Evolutionary conservation across 2,329 filamentous ascomycete species (phyloP).

Genomic region (Herpotrichia juniperi): DNA sequence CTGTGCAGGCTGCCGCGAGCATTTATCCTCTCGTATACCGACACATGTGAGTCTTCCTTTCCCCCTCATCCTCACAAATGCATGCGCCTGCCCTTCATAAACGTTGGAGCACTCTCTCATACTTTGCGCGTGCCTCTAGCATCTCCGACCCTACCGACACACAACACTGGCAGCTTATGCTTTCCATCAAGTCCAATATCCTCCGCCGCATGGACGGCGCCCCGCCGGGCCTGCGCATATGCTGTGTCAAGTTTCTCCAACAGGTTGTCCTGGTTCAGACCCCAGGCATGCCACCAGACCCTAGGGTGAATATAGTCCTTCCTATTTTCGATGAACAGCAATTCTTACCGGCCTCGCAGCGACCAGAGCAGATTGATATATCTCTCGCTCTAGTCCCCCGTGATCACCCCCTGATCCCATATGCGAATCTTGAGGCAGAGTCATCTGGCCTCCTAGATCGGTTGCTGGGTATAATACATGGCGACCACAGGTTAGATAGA

Average conservation of each 20-base stretch:
- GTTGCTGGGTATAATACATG: conserved; percentile 83
- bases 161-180: conserved; percentile 85
- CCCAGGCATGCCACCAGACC: conserved; percentile 78
- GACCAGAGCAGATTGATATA: conserved; percentile 78
- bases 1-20: conserved; percentile 87
- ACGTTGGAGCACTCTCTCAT: conserved; percentile 38
- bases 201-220: conserved; percentile 86
- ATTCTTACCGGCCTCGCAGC: conserved; percentile 55
- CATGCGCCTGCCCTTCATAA: conserved; percentile 13
- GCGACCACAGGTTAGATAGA: conserved; percentile 75
- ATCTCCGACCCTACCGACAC: conserved; percentile 85
- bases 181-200: conserved; percentile 86
- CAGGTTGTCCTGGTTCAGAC: conserved; percentile 92
- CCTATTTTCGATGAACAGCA: conserved; percentile 4
- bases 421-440: conserved; percentile 87
- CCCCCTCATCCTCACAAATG: conserved; percentile 13
- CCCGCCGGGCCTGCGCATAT: conserved; percentile 78
- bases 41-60: conserved; percentile 78
- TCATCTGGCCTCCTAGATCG: conserved; percentile 89
- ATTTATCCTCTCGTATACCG: conserved; percentile 91
- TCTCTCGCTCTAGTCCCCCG: conserved; percentile 85
- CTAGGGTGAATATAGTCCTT: conserved; percentile 66
- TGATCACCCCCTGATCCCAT: conserved; percentile 80
- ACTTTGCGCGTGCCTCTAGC: conserved; percentile 58
- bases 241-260: conserved; percentile 97